These are phyloP conservation scores for Garcia nutans DNA, from an alignment of 345 rosid species.

Conservation along the genomic window DNA sequence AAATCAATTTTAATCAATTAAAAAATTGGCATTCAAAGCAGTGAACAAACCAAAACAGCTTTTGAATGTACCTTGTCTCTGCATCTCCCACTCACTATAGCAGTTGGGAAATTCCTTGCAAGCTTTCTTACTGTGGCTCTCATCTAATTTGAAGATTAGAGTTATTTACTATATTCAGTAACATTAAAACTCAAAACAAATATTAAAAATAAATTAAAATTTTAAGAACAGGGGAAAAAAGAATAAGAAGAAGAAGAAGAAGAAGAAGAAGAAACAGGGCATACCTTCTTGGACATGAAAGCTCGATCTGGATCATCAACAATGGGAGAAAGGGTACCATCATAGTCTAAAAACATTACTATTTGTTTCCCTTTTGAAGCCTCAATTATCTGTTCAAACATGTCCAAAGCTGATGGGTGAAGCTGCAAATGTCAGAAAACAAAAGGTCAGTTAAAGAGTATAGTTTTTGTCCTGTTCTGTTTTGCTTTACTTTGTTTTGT, in stretches of 20 bases:
- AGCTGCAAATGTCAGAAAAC: constrained; percentile 35
- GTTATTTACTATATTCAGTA: not conserved
- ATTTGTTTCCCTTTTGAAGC: constrained; percentile 78
- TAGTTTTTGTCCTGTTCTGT: not conserved
- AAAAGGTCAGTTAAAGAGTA: not conserved
- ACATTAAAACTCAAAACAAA: not conserved
- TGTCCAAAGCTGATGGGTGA: constrained; percentile 80
- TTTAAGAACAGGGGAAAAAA: not conserved
- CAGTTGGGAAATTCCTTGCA: constrained; percentile 75
- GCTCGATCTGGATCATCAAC: constrained; percentile 88
- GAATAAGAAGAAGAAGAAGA: no score
- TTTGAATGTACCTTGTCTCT: constrained; percentile 67
- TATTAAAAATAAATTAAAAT: no score
- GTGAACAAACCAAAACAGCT: not conserved
- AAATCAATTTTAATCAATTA: not conserved
- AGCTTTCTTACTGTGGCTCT: constrained; percentile 70
- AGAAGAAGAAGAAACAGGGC: not conserved
- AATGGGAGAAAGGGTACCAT: constrained; percentile 92
- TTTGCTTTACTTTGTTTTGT: not conserved
- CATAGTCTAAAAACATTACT: constrained; percentile 87
- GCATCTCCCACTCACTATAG: constrained; percentile 93
- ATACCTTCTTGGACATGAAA: constrained; percentile 85
- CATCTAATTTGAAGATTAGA: constrained; percentile 48
- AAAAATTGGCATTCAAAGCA: not conserved
- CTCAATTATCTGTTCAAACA: constrained; percentile 61